phyloP scores from a whole-genome alignment of 805 yeast genomes.

The Candida tammaniensis region DNA sequence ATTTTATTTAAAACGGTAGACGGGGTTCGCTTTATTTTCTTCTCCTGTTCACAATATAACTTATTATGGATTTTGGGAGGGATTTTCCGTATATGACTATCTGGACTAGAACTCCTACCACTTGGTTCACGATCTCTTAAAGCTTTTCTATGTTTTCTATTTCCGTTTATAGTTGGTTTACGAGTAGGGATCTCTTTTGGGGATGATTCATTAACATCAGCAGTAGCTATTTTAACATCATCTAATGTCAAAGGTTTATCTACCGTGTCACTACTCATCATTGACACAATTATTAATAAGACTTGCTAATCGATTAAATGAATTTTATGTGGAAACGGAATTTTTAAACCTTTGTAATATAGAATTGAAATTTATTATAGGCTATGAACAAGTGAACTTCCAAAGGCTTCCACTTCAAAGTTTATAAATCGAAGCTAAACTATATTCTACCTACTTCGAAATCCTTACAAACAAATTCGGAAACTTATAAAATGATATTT shows the following conservation, averaged over 20 bases:
- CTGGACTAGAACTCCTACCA: constrained; percentile 14
- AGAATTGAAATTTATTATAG: no score
- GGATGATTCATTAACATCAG: background rate
- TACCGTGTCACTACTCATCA: background rate
- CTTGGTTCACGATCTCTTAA: constrained; percentile 10
- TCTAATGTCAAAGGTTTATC: constrained; percentile 6
- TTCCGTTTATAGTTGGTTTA: constrained; percentile 1
- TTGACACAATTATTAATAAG: no score
- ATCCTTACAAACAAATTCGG: no score
- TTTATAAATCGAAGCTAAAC: no score
- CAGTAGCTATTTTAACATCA: constrained; percentile 3
- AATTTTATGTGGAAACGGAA: no score
- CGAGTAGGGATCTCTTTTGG: background rate
- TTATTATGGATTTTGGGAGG: constrained; percentile 31
- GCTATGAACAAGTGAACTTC: no score
- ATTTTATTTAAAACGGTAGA: constrained; percentile 27
- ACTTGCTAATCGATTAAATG: no score
- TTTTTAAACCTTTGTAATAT: no score
- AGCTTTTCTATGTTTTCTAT: constrained; percentile 12
- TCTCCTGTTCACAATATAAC: constrained; percentile 23
- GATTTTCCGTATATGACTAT: constrained; percentile 12
- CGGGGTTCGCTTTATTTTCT: constrained; percentile 14
- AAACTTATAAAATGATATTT: no score
- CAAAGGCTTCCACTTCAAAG: no score
- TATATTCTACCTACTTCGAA: no score